These are phyloP conservation scores for Helichrysum umbraculigerum DNA, from an alignment of 129 eudicot species.

Conservation along the genomic window DNA sequence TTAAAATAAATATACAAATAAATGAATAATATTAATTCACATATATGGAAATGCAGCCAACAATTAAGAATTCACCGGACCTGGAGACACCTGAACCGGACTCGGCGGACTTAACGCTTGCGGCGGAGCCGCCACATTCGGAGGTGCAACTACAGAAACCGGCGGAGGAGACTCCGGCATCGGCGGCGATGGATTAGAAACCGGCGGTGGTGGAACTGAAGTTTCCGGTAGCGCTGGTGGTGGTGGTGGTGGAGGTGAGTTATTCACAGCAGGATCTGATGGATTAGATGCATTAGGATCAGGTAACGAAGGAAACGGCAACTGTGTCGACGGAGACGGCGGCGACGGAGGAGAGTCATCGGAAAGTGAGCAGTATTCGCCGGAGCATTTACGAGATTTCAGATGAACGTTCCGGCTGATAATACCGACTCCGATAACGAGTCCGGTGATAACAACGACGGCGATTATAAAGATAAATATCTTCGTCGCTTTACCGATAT, in stretches of 20 bases:
- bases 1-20: not conserved
- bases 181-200: slow-evolving; percentile 19
- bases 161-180: slow-evolving; percentile 35
- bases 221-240: slow-evolving; percentile 25
- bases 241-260: slow-evolving; percentile 29
- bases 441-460: slow-evolving; percentile 52
- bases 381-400: slow-evolving; percentile 54
- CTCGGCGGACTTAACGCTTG: slow-evolving; percentile 50
- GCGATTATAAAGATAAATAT: slow-evolving; percentile 84
- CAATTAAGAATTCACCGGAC: slow-evolving; percentile 54
- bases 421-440: slow-evolving; percentile 58
- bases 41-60: slow-evolving; percentile 7
- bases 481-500: slow-evolving; percentile 96
- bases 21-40: slow-evolving; percentile 30
- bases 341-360: slow-evolving; percentile 30
- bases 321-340: slow-evolving; percentile 15
- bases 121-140: slow-evolving; percentile 46
- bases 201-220: slow-evolving; percentile 27
- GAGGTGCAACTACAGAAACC: slow-evolving; percentile 32
- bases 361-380: slow-evolving; percentile 38
- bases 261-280: slow-evolving; percentile 37
- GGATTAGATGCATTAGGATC: slow-evolving; percentile 27
- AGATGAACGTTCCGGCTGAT: slow-evolving; percentile 34
- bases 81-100: slow-evolving; percentile 60
- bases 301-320: slow-evolving; percentile 36